These are phyloP conservation scores for Gracilaria domingensis DNA, from an alignment of 23 red algal species.

Conservation along the genomic window DNA sequence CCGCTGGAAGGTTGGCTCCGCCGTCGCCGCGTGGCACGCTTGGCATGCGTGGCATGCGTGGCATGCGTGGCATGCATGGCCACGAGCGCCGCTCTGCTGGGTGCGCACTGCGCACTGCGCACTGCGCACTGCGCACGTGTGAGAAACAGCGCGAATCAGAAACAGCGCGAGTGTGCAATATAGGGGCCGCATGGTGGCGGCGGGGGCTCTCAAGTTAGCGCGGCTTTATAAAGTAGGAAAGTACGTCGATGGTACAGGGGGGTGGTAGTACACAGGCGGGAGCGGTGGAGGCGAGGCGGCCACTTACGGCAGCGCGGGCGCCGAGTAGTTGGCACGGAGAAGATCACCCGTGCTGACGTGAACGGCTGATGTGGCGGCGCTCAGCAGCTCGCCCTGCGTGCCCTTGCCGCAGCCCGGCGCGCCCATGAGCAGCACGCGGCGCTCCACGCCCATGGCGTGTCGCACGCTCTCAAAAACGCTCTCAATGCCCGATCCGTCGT, in stretches of 20 bases:
- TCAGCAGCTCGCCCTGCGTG: neutral
- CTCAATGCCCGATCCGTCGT: neutral
- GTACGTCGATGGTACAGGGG: too few species aligned
- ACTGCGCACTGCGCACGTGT: too few species aligned
- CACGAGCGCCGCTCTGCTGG: too few species aligned
- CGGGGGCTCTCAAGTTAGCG: too few species aligned
- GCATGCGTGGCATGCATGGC: neutral
- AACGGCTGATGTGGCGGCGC: neutral
- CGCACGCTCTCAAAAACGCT: neutral
- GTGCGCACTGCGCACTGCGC: too few species aligned
- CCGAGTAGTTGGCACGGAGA: neutral
- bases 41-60: neutral
- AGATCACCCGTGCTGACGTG: conserved; percentile 9
- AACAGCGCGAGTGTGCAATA: too few species aligned
- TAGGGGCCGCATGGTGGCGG: too few species aligned
- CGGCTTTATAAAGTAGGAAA: too few species aligned
- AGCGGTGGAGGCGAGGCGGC: too few species aligned
- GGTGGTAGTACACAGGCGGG: too few species aligned
- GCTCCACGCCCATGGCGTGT: neutral
- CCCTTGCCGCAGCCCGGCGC: conserved; percentile 24
- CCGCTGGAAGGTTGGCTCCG: neutral
- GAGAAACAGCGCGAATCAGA: too few species aligned
- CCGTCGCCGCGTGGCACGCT: neutral
- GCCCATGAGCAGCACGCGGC: conserved; percentile 5
- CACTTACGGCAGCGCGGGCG: neutral